Evolutionary conservation across 345 rosid genomes (phyloP).

Genomic region (Clarkia xantiana): DNA sequence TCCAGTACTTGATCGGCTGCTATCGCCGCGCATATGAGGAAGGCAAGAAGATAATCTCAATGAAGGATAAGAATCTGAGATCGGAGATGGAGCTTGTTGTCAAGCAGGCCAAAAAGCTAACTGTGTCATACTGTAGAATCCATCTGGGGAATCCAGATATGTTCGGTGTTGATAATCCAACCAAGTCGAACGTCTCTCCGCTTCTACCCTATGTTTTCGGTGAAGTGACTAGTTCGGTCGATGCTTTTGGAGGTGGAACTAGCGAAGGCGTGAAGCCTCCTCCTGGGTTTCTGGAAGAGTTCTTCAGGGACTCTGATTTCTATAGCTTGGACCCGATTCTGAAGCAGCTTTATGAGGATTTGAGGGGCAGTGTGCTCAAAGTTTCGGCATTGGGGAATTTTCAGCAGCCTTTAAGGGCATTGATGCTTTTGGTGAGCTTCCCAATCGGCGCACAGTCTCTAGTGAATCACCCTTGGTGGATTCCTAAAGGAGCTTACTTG

Average conservation of each 20-base stretch:
- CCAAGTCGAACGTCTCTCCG: slow-evolving; percentile 34
- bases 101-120: slow-evolving; percentile 48
- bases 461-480: slow-evolving; percentile 89
- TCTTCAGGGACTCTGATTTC: slow-evolving; percentile 63
- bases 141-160: slow-evolving; percentile 65
- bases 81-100: slow-evolving; percentile 53
- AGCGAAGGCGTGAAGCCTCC: slow-evolving; percentile 40
- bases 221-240: slow-evolving; percentile 37
- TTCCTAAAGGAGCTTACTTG: slow-evolving; percentile 70
- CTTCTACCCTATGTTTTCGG: slow-evolving; percentile 56
- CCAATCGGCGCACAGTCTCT: slow-evolving; percentile 68
- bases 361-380: slow-evolving; percentile 66
- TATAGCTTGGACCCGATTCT: slow-evolving; percentile 70
- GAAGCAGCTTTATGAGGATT: slow-evolving; percentile 72
- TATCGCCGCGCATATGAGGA: slow-evolving; percentile 74
- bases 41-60: slow-evolving; percentile 55
- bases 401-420: slow-evolving; percentile 77
- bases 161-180: slow-evolving; percentile 20
- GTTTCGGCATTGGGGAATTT: slow-evolving; percentile 80
- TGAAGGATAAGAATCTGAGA: slow-evolving; percentile 66
- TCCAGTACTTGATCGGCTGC: slow-evolving; percentile 59
- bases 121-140: slow-evolving; percentile 64
- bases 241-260: slow-evolving; percentile 37
- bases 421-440: slow-evolving; percentile 54
- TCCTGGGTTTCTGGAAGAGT: slow-evolving; percentile 73